phyloP scores from a whole-genome alignment of 345 rosid species.

The Heritiera fomes region DNA sequence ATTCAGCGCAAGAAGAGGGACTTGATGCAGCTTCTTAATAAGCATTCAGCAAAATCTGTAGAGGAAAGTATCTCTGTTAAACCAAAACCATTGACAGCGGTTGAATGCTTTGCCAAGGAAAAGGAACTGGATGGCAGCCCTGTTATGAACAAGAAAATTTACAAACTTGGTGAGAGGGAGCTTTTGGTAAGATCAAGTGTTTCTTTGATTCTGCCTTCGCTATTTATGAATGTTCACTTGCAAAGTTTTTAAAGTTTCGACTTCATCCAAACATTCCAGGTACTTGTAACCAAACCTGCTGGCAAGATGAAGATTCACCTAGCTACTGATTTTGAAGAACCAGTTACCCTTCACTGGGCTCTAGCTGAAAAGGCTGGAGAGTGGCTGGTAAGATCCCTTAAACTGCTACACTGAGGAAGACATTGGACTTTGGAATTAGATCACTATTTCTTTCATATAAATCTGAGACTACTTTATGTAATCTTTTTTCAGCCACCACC shows the following conservation, averaged over 20 bases:
- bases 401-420: conserved; percentile 6
- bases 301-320: conserved; percentile 65
- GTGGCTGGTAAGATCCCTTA: conserved; percentile 78
- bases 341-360: conserved; percentile 91
- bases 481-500: conserved; percentile 79
- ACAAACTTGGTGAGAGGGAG: conserved; percentile 67
- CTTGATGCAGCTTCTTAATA: conserved; percentile 58
- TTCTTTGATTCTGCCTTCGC: neutral
- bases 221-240: conserved; percentile 11
- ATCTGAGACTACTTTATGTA: conserved; percentile 26
- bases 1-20: conserved; percentile 83
- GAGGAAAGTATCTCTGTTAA: conserved; percentile 41
- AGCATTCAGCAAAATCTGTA: conserved; percentile 41
- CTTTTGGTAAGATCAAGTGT: conserved; percentile 65
- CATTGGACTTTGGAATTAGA: conserved; percentile 15
- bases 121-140: conserved; percentile 53
- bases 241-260: conserved; percentile 20
- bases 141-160: conserved; percentile 61
- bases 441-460: conserved; percentile 18
- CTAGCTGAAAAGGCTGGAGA: conserved; percentile 77
- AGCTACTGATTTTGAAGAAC: conserved; percentile 71
- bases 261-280: conserved; percentile 44
- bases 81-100: conserved; percentile 55
- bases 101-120: conserved; percentile 63
- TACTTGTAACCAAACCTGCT: conserved; percentile 63